A percentile compares a stretch with the other conserved stretches of the same genome.
These are phyloP conservation scores for Coniochaeta pulveracea DNA, from an alignment of 2,329 filamentous ascomycete genomes.

Conservation along the genomic window DNA sequence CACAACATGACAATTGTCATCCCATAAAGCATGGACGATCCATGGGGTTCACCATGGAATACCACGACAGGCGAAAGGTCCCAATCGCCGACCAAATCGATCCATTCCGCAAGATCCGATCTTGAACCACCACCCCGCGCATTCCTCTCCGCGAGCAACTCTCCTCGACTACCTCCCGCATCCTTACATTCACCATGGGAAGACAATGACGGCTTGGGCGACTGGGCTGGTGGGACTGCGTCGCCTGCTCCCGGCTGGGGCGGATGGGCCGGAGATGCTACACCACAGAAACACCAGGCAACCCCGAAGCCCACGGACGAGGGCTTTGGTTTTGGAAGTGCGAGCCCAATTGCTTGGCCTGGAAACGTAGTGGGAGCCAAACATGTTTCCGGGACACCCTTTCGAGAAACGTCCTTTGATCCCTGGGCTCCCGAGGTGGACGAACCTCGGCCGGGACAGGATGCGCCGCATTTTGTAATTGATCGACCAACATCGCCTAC, in stretches of 20 bases:
- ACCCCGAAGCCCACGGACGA: slow-evolving; percentile 19
- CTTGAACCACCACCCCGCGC: slow-evolving; percentile 30
- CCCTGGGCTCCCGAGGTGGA: slow-evolving; percentile 26
- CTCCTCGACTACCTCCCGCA: slow-evolving; percentile 15
- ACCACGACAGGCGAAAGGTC: slow-evolving; percentile 20
- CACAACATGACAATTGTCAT: slow-evolving; percentile 10
- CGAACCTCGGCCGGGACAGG: slow-evolving; percentile 4
- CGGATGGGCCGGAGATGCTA: slow-evolving; percentile 12
- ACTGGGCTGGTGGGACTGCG: slow-evolving; percentile 21
- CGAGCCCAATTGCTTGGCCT: slow-evolving; percentile 28
- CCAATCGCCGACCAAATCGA: slow-evolving; percentile 19
- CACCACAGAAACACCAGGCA: slow-evolving; percentile 6
- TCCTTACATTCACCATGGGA: slow-evolving; percentile 27
- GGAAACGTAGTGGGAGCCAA: slow-evolving; percentile 21
- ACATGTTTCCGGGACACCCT: slow-evolving; percentile 12
- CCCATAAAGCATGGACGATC: slow-evolving; percentile 45
- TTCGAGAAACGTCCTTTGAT: slow-evolving; percentile 26
- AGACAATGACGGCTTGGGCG: slow-evolving; percentile 24
- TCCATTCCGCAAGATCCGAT: too few species aligned
- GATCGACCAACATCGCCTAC: slow-evolving; percentile 5
- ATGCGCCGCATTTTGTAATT: slow-evolving; percentile 11
- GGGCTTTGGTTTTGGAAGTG: slow-evolving; percentile 15
- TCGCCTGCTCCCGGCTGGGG: slow-evolving; percentile 17
- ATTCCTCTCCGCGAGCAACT: slow-evolving; percentile 23
- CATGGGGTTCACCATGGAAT: slow-evolving; percentile 51